These are phyloP conservation scores for Nigrospora sphaerica DNA, from an alignment of 2,329 filamentous ascomycete species.

Conservation along the genomic window DNA sequence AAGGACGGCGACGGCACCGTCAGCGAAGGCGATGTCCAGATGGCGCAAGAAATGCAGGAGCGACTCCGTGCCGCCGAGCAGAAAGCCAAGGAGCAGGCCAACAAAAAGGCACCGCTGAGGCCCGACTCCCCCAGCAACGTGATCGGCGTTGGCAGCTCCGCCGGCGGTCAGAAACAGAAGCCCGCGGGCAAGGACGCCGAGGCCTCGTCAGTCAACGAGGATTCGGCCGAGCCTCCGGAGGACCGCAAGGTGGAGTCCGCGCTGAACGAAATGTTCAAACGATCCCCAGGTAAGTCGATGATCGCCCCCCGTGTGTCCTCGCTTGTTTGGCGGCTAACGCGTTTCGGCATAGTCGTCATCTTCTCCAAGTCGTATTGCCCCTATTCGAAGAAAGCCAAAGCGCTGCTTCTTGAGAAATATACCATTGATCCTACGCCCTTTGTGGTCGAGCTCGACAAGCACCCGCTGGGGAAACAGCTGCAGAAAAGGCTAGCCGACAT, in stretches of 20 bases:
- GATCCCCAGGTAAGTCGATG: slow-evolving; percentile 63
- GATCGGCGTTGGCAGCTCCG: slow-evolving; percentile 52
- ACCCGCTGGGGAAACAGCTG: slow-evolving; percentile 64
- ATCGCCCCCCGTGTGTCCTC: not conserved
- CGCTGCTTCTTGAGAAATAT: slow-evolving; percentile 77
- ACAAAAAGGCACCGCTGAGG: slow-evolving; percentile 56
- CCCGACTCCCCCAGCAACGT: slow-evolving; percentile 52
- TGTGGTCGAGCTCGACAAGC: slow-evolving; percentile 84
- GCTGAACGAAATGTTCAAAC: slow-evolving; percentile 74
- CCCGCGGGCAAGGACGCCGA: slow-evolving; percentile 32
- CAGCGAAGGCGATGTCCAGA: slow-evolving; percentile 47
- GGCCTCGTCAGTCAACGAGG: slow-evolving; percentile 38
- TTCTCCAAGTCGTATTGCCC: slow-evolving; percentile 96
- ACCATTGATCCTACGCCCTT: slow-evolving; percentile 73
- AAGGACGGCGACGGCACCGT: slow-evolving; percentile 48
- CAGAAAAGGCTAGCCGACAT: slow-evolving; percentile 65
- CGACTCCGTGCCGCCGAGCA: slow-evolving; percentile 63
- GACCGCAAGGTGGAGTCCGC: slow-evolving; percentile 62
- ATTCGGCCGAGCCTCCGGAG: slow-evolving; percentile 40
- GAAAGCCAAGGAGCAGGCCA: slow-evolving; percentile 60
- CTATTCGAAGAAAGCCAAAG: slow-evolving; percentile 78
- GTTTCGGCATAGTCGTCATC: slow-evolving; percentile 63
- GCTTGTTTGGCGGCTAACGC: not conserved
- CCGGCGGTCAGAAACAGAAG: slow-evolving; percentile 40
- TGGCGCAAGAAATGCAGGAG: slow-evolving; percentile 48